These are phyloP conservation scores for Rubroboletus pulcherrimus DNA, from an alignment of 768 basidiomycete species.

Conservation along the genomic window DNA sequence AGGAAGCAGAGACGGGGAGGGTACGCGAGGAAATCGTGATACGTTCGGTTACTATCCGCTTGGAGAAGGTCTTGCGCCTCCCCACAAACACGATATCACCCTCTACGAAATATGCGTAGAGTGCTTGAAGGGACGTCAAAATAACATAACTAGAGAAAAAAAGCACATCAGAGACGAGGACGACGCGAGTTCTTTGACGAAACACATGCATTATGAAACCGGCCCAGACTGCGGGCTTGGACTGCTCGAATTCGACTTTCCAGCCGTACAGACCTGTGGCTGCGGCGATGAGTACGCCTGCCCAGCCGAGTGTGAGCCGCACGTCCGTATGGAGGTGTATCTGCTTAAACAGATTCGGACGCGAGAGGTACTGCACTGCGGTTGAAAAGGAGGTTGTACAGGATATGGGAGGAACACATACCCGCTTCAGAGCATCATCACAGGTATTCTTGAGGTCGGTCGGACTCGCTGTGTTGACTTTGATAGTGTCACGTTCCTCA, in stretches of 20 bases:
- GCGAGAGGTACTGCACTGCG: slow-evolving; percentile 66
- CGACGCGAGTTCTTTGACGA: slow-evolving; percentile 4
- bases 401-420: slow-evolving; percentile 34
- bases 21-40: slow-evolving; percentile 76
- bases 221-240: slow-evolving; percentile 74
- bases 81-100: slow-evolving; percentile 83
- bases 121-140: slow-evolving; percentile 65
- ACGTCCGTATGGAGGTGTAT: slow-evolving; percentile 87
- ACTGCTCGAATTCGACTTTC: slow-evolving; percentile 83
- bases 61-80: slow-evolving; percentile 85
- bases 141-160: slow-evolving; percentile 58
- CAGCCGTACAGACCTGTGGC: slow-evolving; percentile 84
- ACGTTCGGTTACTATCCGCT: slow-evolving; percentile 89
- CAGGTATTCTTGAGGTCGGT: slow-evolving; percentile 67
- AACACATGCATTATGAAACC: slow-evolving; percentile 72
- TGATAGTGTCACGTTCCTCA: slow-evolving; percentile 51
- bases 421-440: slow-evolving; percentile 89
- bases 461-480: slow-evolving; percentile 55
- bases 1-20: slow-evolving; percentile 37
- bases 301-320: slow-evolving; percentile 82
- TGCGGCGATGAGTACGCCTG: slow-evolving; percentile 75
- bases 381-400: neutral
- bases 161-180: slow-evolving; percentile 1
- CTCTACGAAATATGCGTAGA: slow-evolving; percentile 86
- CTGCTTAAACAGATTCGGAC: slow-evolving; percentile 81